Base-by-base conservation (phyloP, 768 basidiomycete genomes). In the Agaricus subrufescens region DNA sequence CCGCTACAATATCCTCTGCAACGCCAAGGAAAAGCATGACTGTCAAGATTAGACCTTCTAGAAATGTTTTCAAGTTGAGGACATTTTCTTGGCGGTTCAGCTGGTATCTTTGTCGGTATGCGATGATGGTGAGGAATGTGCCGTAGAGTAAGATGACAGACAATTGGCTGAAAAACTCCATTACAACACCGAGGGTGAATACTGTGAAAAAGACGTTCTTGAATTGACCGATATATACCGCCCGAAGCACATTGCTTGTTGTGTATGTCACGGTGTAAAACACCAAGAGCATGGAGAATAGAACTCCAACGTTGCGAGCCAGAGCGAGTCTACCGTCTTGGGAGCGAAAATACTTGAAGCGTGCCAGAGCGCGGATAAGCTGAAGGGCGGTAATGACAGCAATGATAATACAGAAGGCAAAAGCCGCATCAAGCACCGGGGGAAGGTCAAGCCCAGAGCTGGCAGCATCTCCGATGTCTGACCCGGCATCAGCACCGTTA, bases 241-340 rank as follows among this genome's bases (percentile, higher is more conserved):
- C 46, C 15, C 48, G 42, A 27, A 55, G 46, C 11, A 48, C 29
- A 26, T 55, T 47, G n/a, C 19, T 40, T 10, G 48, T 15, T 5
- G 49, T 38, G 40, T 23, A 50, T 8, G 49, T 31, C 19, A 34
- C 12, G 3, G 34, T 31, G 27, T 56, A 49, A 29, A 23, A 34
- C 39, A 40, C 34, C 9, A 56, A 26, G n/a, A 56, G 29, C 23
- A 30, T 29, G 26, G 37, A 46, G 38, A 56, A 56, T 27, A 56
- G 54, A 43, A 43, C 43, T 15, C 47, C 54, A 23, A 50, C 54
- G 29, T 49, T 26, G 19, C 43, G 49, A 4, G 47, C 47, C 10
- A 50, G 40, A 12, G 46, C 30, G 9, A 47, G 54, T 4, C 15
- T 25, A 19, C 40, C 54, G 5, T 27, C 38, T 19, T 19, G 19